Conservation (phyloP, 345 rosid genomes). For the Rhodamnia rubescens region DNA sequence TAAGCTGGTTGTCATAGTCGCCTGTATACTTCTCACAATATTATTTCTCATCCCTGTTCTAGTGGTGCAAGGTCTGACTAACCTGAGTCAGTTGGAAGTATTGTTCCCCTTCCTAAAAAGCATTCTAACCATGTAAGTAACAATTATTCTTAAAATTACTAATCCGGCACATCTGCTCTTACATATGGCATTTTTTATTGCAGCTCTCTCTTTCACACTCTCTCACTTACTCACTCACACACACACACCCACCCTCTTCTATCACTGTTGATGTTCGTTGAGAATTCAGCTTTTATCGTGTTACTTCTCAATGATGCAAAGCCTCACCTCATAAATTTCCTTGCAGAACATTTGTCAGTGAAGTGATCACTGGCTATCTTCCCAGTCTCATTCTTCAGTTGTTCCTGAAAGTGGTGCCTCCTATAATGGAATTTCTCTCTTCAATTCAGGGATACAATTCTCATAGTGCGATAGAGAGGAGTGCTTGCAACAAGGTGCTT, state of each 20-base stretch:
- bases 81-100: constrained; percentile 62
- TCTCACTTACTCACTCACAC: too few species aligned
- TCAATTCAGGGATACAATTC: constrained; percentile 87
- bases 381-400: constrained; percentile 84
- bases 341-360: constrained; percentile 70
- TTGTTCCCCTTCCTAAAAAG: constrained; percentile 76
- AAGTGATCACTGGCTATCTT: constrained; percentile 83
- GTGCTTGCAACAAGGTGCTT: constrained; percentile 89
- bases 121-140: constrained; percentile 58
- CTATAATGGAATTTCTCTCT: constrained; percentile 86
- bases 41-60: constrained; percentile 86
- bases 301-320: constrained; percentile 2
- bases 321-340: not conserved
- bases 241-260: too few species aligned
- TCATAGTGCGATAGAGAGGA: constrained; percentile 71
- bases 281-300: not conserved
- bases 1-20: constrained; percentile 51
- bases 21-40: constrained; percentile 65
- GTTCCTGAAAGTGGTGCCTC: constrained; percentile 76
- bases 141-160: not conserved
- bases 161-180: not conserved
- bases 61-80: constrained; percentile 91
- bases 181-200: not conserved
- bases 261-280: not conserved
- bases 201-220: not conserved